Evolutionary conservation across 1,284 basidiomycete genomes (phyloP), one percentile per base, ranked within the genome.

Genomic region (Ganoderma meredithae): DNA sequence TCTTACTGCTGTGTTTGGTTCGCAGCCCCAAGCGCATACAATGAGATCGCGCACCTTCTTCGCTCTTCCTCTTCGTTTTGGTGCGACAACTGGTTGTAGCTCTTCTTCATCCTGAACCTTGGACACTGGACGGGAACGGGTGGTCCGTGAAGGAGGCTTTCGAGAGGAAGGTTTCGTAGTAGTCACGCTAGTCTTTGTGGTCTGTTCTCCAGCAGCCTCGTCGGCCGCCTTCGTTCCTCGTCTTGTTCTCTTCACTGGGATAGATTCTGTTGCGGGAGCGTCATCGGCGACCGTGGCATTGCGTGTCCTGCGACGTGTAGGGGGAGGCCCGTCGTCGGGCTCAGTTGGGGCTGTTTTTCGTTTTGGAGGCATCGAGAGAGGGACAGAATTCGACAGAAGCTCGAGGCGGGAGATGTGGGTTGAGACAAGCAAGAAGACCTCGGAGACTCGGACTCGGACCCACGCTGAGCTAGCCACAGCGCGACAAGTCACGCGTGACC

Each of bases 301-400:
- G 25, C 78, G 75, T 17, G 74, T 76, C 25, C 73, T 64, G 19
- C 76, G 74, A 17, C 73, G 73, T 1, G 70, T 67, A 4, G 71
- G 60, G 0, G 69, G 69, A 13, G 64, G 66, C 39, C 75, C 72
- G 19, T 65, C 69, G 3, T 68, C 62, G 3, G 68, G 19, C 15
- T 65, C 49, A 12, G 62, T 59, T 13, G 71, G 63, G 3, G 75
- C 67, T 1, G 82, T 80, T 73, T 86, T 88, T 71, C 87, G 86
- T 80, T 88, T 89, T 44, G 83, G 81, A 44, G 83, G 77, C 83
- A 84, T 86, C 43, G 60, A 58, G 64, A 66, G 59, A 27, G 22
- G 1, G 31, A 39, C 5, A 31, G 17, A 19, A 55, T 31, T 31
- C 31, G 27, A 17, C 8, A 2, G 12, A 55, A 44, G 40, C 6